Base-by-base conservation (phyloP, 306 rosid genomes). In the Lablab purpureus region DNA sequence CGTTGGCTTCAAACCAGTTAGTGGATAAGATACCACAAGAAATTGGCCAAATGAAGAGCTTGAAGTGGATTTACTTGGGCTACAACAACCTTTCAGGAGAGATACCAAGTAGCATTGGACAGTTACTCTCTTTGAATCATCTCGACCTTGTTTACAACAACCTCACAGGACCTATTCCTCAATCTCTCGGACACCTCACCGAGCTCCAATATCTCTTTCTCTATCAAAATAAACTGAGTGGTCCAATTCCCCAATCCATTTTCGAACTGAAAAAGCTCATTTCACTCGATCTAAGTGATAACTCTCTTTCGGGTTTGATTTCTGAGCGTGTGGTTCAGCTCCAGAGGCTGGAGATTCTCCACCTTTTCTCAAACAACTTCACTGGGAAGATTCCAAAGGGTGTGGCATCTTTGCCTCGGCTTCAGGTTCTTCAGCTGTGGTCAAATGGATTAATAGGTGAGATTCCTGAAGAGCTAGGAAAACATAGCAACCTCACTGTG, bases 361-460 rank as follows among this genome's bases (percentile, higher is more conserved):
- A 96, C 40, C 96, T 96, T 55, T 96, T 96, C 84, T 83, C 91
- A 18, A 96, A 96, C 80, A 88, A 87, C 54, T 87, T 96, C 13
- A 84, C 86, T 0, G 99, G 99, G 7, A 76, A 40, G 51, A 83
- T 96, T 85, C 98, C 99, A 10, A 74, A 43, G 2, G 86, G 87
- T 21, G 55, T 93, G 59, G 64, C 87, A 52, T 89, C 88, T 18
- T 77, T 96, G 59, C 91, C 94, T 19, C 85, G 84, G 15, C 94
- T 96, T 75, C 96, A 91, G 85, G 86, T 96, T 19, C 99, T 96
- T 76, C 99, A 96, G 81, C 49, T 96, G 0, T 96, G 99, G 99
- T 91, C 99, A 13, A 96, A 96, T 80, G 69, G 76, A n/a, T 83
- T 96, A 40, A 73, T 86, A 0, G 99, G 98, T 45, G 85, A 83